These are phyloP conservation scores for Gossypium rotundifolium DNA, from an alignment of 345 rosid species.

Conservation along the genomic window DNA sequence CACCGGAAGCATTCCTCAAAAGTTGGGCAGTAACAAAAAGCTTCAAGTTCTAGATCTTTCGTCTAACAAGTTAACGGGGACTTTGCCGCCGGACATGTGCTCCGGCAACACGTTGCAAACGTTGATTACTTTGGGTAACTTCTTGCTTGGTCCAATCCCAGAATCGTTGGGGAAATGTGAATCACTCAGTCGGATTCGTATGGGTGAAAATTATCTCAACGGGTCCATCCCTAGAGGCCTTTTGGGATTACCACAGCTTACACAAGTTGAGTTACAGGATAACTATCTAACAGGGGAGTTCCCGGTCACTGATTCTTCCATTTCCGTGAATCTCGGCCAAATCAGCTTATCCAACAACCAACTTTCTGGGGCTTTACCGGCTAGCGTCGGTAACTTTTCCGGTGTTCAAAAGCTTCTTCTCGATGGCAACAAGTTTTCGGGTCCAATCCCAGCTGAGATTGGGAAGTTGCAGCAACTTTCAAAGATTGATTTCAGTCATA, in stretches of 20 bases:
- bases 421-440: slow-evolving; percentile 75
- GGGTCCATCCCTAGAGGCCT: slow-evolving; percentile 82
- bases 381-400: slow-evolving; percentile 67
- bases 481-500: slow-evolving; percentile 72
- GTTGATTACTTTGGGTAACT: slow-evolving; percentile 65
- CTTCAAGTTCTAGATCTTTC: slow-evolving; percentile 62
- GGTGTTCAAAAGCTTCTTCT: slow-evolving; percentile 85
- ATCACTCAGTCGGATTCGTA: slow-evolving; percentile 69
- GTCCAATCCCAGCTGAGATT: slow-evolving; percentile 64
- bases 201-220: slow-evolving; percentile 83
- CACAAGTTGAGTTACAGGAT: slow-evolving; percentile 81
- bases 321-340: slow-evolving; percentile 59
- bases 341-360: slow-evolving; percentile 71
- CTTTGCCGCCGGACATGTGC: slow-evolving; percentile 67
- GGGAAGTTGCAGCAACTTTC: slow-evolving; percentile 79
- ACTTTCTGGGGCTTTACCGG: slow-evolving; percentile 69
- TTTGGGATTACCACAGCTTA: slow-evolving; percentile 58
- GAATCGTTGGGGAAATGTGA: slow-evolving; percentile 62
- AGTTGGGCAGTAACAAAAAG: slow-evolving; percentile 57
- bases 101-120: slow-evolving; percentile 58
- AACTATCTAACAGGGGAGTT: slow-evolving; percentile 61
- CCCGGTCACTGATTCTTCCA: slow-evolving; percentile 39
- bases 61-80: slow-evolving; percentile 73
- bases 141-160: slow-evolving; percentile 75
- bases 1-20: slow-evolving; percentile 67